These are phyloP conservation scores for Begonia masoniana DNA, from an alignment of 306 rosid species.

Conservation along the genomic window DNA sequence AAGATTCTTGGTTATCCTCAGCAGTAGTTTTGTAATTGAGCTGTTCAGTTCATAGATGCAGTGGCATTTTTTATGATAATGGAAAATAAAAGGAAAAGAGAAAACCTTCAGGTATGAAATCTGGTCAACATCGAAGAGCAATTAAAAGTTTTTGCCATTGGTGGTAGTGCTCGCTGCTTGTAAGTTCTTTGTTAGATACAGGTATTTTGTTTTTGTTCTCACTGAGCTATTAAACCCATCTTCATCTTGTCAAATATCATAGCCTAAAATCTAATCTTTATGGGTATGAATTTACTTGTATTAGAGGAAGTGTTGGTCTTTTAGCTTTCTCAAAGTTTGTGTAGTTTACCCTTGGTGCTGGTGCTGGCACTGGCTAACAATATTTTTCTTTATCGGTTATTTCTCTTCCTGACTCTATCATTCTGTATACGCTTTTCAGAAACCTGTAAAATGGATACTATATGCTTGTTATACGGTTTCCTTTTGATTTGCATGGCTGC, in stretches of 20 bases:
- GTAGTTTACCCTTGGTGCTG: background rate
- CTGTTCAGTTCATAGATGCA: constrained; percentile 19
- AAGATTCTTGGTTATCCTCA: constrained; percentile 40
- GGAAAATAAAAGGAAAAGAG: constrained; percentile 5
- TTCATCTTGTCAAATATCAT: constrained; percentile 11
- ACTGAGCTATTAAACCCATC: constrained; percentile 24
- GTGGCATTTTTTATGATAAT: constrained; percentile 25
- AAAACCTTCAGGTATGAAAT: too few relatives aligned
- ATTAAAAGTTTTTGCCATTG: too few relatives aligned
- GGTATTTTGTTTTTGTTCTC: constrained; percentile 16
- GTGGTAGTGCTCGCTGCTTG: constrained; percentile 4
- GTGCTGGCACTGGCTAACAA: too few relatives aligned
- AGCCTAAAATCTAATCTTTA: background rate
- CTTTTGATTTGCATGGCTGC: too few relatives aligned
- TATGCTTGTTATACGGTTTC: too few relatives aligned
- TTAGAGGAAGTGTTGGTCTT: background rate
- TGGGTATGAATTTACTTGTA: background rate
- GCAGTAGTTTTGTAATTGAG: constrained; percentile 55
- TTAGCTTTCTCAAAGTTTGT: background rate
- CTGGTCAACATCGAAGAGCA: too few relatives aligned
- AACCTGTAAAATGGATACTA: too few relatives aligned
- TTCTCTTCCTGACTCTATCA: too few relatives aligned
- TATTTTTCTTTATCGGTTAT: too few relatives aligned
- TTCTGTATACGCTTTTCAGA: too few relatives aligned
- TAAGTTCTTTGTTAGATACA: constrained; percentile 34